Conservation (phyloP, 495 filamentous ascomycete species). For the Parachaetomium inaequale region DNA sequence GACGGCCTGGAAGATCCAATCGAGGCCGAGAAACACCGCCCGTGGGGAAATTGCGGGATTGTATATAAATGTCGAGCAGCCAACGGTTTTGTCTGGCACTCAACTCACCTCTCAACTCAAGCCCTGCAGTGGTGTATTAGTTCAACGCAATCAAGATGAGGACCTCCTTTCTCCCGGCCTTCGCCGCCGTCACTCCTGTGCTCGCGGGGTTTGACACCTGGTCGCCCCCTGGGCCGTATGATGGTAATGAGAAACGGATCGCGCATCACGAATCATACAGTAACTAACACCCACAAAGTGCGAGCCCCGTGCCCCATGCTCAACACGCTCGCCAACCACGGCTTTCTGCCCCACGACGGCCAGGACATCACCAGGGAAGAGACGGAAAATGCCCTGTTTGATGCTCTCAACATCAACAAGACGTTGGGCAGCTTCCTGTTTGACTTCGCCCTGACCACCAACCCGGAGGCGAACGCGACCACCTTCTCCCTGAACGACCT, state of each 20-base stretch:
- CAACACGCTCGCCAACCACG: conserved; percentile 40
- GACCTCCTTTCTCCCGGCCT: background rate
- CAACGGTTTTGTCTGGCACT: background rate
- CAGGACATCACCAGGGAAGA: conserved; percentile 37
- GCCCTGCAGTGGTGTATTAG: background rate
- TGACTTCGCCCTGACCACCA: conserved; percentile 42
- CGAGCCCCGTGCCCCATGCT: conserved; percentile 42
- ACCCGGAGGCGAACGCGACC: conserved; percentile 49
- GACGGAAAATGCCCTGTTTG: conserved; percentile 35
- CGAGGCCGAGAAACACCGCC: background rate
- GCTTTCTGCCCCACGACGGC: conserved; percentile 37
- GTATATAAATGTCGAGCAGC: background rate
- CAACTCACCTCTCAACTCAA: background rate
- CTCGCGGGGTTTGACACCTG: conserved; percentile 10
- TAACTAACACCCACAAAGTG: conserved; percentile 4
- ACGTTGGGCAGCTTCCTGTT: conserved; percentile 39
- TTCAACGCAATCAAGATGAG: conserved; percentile 1
- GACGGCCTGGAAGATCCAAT: background rate
- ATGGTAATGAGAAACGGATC: background rate
- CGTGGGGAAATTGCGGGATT: background rate
- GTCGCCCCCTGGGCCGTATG: conserved; percentile 6
- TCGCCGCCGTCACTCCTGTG: background rate
- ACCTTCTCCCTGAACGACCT: conserved; percentile 48
- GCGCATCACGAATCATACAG: background rate
- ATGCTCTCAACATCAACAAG: conserved; percentile 44